Percentiles rank a stretch among this genome's conserved stretches.
These are phyloP conservation scores for Cetradonia linearis DNA, from an alignment of 495 filamentous ascomycete species.

Conservation along the genomic window DNA sequence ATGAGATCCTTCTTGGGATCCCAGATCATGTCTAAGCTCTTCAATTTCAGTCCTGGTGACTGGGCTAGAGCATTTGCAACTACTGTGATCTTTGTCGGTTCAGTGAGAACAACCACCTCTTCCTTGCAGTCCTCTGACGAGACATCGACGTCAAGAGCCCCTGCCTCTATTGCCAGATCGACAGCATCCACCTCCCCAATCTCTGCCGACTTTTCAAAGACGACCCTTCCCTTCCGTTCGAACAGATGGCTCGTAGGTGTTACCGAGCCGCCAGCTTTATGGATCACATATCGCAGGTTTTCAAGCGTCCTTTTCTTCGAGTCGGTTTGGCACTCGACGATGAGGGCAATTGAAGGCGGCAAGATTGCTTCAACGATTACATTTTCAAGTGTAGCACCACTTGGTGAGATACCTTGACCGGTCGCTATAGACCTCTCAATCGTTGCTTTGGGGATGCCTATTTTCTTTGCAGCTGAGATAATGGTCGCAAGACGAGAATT, in stretches of 20 bases:
- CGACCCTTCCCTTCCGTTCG: slow-evolving; percentile 59
- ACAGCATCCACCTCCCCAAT: slow-evolving; percentile 62
- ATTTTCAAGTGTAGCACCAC: slow-evolving; percentile 61
- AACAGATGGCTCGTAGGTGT: slow-evolving; percentile 79
- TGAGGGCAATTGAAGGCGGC: slow-evolving; percentile 62
- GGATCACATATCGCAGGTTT: slow-evolving; percentile 58
- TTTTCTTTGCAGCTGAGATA: slow-evolving; percentile 75
- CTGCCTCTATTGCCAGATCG: slow-evolving; percentile 76
- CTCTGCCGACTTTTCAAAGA: slow-evolving; percentile 53
- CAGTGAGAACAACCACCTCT: slow-evolving; percentile 62
- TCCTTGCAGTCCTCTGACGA: slow-evolving; percentile 46
- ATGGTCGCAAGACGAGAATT: slow-evolving; percentile 65
- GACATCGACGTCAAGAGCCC: slow-evolving; percentile 67
- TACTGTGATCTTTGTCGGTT: slow-evolving; percentile 55
- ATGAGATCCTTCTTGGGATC: slow-evolving; percentile 69
- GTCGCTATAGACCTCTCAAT: slow-evolving; percentile 80
- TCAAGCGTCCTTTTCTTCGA: slow-evolving; percentile 60
- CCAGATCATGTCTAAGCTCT: slow-evolving; percentile 74
- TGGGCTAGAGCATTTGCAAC: slow-evolving; percentile 53
- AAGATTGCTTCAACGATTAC: slow-evolving; percentile 76
- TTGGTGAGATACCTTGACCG: slow-evolving; percentile 69
- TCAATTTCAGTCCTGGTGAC: slow-evolving; percentile 49
- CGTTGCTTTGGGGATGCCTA: slow-evolving; percentile 66
- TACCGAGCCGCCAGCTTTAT: slow-evolving; percentile 53
- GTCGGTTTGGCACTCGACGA: slow-evolving; percentile 80